Percentiles rank a stretch among this genome's conserved stretches.
These are phyloP conservation scores for Ustilago trichophora DNA, from an alignment of 1,284 basidiomycete species.

Conservation along the genomic window DNA sequence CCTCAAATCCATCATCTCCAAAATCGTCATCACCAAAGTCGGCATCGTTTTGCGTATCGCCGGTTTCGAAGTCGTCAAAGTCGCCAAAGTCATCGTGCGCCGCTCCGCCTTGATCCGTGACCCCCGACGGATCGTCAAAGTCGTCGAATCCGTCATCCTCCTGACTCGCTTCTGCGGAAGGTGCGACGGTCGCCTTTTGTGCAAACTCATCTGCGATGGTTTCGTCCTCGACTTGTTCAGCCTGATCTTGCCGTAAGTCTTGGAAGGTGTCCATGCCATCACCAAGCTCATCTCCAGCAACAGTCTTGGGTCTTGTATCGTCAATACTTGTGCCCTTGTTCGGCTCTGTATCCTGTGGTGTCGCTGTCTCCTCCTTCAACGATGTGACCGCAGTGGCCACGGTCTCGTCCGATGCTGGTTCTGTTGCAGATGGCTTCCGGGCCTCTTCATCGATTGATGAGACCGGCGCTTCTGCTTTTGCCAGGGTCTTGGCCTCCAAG, in stretches of 20 bases:
- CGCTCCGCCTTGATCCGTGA: slow-evolving; percentile 3
- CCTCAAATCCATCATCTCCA: slow-evolving; percentile 15
- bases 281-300: not conserved
- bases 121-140: slow-evolving; percentile 28
- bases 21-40: slow-evolving; percentile 22
- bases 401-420: not conserved
- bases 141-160: slow-evolving; percentile 46
- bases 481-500: not conserved
- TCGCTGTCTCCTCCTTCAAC: not conserved
- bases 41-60: slow-evolving; percentile 21
- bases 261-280: slow-evolving; percentile 6
- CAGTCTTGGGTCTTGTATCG: not conserved
- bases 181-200: slow-evolving; percentile 1
- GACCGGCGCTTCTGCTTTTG: not conserved
- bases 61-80: slow-evolving; percentile 48
- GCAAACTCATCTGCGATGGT: not conserved
- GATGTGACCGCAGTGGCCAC: not conserved
- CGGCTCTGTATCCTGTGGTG: not conserved
- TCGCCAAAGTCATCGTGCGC: slow-evolving; percentile 45
- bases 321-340: not conserved
- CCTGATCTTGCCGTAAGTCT: slow-evolving; percentile 15
- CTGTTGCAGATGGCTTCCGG: not conserved
- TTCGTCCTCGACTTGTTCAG: not conserved
- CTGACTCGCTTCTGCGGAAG: not conserved
- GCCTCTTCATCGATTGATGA: too few relatives aligned